Evolutionary conservation across 2,329 filamentous ascomycete species (phyloP), one percentile per base, ranked within the genome.

Genomic region (Neofusicoccum kwambonambiense): DNA sequence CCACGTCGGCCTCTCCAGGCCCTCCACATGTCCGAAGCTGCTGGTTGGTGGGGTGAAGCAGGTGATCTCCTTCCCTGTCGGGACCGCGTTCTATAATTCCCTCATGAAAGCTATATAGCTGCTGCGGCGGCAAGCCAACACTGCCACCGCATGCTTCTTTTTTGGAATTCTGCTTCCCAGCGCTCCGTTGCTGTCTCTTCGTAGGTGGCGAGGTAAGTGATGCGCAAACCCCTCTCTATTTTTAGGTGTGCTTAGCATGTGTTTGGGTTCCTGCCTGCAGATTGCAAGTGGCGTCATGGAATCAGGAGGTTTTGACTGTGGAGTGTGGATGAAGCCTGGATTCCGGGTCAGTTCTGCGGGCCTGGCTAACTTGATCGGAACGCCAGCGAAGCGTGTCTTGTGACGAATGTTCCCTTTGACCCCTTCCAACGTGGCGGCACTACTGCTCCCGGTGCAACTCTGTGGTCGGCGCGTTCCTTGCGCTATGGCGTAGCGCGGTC

Each of bases 71-170:
- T 47, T 35, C 19, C 17, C 42, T 45, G 31, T 35, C 15, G 17
- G 41, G 44, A 37, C 27, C 11, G 42, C 56, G 13, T 39, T 37
- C 42, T 47, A 47, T 60, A 47, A 60, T 60, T 60, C 41, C 56
- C 56, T 47, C 56, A 60, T 39, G 37, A 47, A 39, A 12, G 11
- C 56, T 47, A 60, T 47, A 60, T 60, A 60, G 56, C 41, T 37
- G 56, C 31, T 15, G 41, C 19, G 42, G 41, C 56, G 56, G 56
- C 56, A 60, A 37, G 41, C 42, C 41, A 60, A 47, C 27, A 37
- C 56, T 47, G 56, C 42, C 56, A 60, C 56, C 31, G 44, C 56
- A 60, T 60, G 56, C 56, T 47, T 35, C 17, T 9, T 57, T 56
- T 60, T 60, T 60, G 56, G 56, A 60, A 60, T 60, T 37, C 6